A percentile compares a stretch with the other conserved stretches of the same genome.
phyloP scores from a whole-genome alignment of 139 green algal species.

The Tetraselmis chui region DNA sequence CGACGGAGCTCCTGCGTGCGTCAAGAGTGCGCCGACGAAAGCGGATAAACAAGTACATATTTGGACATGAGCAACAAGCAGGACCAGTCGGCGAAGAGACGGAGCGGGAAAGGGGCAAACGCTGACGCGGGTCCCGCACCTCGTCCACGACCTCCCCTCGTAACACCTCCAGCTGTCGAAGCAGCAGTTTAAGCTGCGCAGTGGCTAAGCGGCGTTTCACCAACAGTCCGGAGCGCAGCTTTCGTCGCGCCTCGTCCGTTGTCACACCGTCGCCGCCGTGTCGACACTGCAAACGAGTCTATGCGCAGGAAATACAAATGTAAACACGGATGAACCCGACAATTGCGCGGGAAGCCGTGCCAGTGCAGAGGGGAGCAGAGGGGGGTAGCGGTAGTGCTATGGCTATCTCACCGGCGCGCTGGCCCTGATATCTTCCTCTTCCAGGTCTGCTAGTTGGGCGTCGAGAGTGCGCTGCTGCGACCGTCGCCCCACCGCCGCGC shows the following conservation, averaged over 20 bases:
- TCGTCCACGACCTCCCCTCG: background rate
- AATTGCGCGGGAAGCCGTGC: too few relatives aligned
- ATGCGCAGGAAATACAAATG: too few relatives aligned
- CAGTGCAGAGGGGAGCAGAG: too few relatives aligned
- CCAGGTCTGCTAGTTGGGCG: background rate
- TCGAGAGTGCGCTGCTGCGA: background rate
- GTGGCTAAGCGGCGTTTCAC: background rate
- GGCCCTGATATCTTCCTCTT: background rate
- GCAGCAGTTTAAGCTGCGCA: background rate
- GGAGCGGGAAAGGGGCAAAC: background rate
- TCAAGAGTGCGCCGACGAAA: too few relatives aligned
- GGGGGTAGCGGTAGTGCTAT: background rate
- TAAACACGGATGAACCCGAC: background rate
- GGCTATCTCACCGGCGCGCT: background rate
- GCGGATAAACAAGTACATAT: background rate
- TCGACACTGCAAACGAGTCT: too few relatives aligned
- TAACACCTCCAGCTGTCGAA: background rate
- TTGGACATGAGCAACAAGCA: background rate
- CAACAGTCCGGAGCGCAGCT: background rate
- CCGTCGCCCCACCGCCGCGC: background rate
- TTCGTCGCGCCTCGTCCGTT: background rate
- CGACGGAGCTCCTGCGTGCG: too few relatives aligned
- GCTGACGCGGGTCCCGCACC: too few relatives aligned
- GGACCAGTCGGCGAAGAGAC: background rate
- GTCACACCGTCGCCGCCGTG: background rate